Base-by-base conservation (phyloP, 2,329 filamentous ascomycete species). In the Amauroascus verrucosus region DNA sequence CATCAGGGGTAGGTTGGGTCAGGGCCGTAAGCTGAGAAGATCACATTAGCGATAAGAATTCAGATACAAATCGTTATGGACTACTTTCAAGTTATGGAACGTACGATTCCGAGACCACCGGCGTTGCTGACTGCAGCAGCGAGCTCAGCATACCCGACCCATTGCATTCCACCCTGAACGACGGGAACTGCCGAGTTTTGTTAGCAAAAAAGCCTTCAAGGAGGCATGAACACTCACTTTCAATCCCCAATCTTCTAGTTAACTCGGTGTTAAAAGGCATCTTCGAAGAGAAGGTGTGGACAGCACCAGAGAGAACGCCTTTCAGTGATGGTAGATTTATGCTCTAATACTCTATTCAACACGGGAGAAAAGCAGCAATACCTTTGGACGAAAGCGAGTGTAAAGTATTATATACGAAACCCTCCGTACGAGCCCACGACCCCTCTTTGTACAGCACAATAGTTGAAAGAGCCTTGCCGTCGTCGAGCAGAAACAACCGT, bases 1-100 rank as follows among this genome's bases (percentile, higher is more conserved):
- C 89, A 70, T 89, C 87, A 46, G 93, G 91, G 14, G 86, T 85
- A 32, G 93, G 87, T 79, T 95, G 94, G 51, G 94, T 97, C 65
- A 97, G 72, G 11, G 76, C 76, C 22, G 75, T 78, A 40, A 76
- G 69, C 73, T 75, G 26, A 14, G 14, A 53, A 20, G 48, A 32
- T 20, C 14, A 22, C n/a, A 30, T 49, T 18, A 37, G 40, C 20
- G 28, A 24, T 5, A 13, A 37, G 24, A n/a, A 18, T 22, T 53
- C n/a, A 32, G 4, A 20, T 30, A 37, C 2, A 8, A n/a, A 26
- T n/a, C 9, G 35, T 13, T 18, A 41, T 4, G 37, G 6, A 20
- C 9, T 2, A 14, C 8, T 13, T n/a, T 18, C 7, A 22, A 13
- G 33, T 6, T 7, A 28, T 9, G 49, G 32, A n/a, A 65, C 67